Evolutionary conservation across 208 protist genomes (phyloP).

Genomic region (Wallacemonas sp.): DNA sequence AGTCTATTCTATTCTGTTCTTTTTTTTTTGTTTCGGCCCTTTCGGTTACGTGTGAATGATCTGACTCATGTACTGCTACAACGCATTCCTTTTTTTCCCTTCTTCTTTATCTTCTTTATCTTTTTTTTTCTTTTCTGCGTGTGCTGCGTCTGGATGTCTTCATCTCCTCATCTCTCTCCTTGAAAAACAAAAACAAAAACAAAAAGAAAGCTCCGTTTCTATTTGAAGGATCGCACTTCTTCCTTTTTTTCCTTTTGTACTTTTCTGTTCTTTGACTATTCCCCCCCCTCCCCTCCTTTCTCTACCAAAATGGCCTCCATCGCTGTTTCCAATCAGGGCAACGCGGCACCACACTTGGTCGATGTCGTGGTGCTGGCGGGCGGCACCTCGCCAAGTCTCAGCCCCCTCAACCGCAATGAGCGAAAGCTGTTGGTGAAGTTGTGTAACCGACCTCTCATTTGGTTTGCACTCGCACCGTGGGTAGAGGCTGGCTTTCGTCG

Average conservation of each 20-base stretch:
- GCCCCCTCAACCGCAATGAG: slow-evolving; percentile 59
- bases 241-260: neutral
- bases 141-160: neutral
- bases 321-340: slow-evolving; percentile 1
- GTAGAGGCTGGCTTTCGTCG: slow-evolving; percentile 62
- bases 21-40: slow-evolving; percentile 4
- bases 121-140: neutral
- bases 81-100: slow-evolving; percentile 1
- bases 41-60: too few relatives aligned
- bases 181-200: neutral
- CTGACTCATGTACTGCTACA: too few relatives aligned
- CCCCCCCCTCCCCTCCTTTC: neutral
- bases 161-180: neutral
- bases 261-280: neutral
- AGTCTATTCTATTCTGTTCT: neutral
- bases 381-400: slow-evolving; percentile 46
- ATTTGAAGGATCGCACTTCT: neutral
- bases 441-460: slow-evolving; percentile 85
- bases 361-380: slow-evolving; percentile 86
- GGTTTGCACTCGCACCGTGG: slow-evolving; percentile 78
- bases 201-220: neutral
- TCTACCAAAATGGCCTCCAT: neutral
- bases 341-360: slow-evolving; percentile 29
- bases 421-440: slow-evolving; percentile 38
- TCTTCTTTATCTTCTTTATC: slow-evolving; percentile 5